A percentile compares a stretch with the other conserved stretches of the same genome.
Evolutionary conservation across 2,329 filamentous ascomycete species (phyloP).

Genomic region (Colletotrichum cordylinicola): DNA sequence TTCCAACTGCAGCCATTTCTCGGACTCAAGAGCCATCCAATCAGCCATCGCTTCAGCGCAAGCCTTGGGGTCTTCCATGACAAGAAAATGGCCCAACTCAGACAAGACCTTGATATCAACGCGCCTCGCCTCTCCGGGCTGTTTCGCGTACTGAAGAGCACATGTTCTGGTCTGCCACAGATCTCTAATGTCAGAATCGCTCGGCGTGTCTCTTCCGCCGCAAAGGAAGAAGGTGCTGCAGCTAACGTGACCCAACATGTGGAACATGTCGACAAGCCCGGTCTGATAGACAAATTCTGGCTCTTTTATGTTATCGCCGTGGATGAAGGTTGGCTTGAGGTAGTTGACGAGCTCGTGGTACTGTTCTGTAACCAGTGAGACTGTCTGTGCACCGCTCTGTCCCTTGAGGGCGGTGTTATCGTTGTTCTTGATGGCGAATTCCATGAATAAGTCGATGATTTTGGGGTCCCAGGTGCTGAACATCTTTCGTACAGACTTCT

Average conservation of each 20-base stretch:
- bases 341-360: background rate
- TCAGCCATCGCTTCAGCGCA: background rate
- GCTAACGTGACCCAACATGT: background rate
- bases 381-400: too few relatives aligned
- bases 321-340: background rate
- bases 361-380: background rate
- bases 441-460: background rate
- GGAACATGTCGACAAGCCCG: background rate
- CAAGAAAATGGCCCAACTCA: background rate
- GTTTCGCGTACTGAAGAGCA: background rate
- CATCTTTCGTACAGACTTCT: background rate
- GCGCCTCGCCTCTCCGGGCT: background rate
- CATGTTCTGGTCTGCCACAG: background rate
- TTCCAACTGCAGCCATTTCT: background rate
- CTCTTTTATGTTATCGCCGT: background rate
- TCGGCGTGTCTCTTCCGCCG: background rate
- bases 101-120: background rate
- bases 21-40: background rate
- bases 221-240: background rate
- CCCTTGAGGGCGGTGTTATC: background rate
- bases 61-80: background rate
- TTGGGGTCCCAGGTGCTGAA: background rate
- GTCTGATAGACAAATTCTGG: background rate
- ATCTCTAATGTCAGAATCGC: background rate
- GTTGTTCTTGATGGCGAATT: background rate